phyloP scores from a whole-genome alignment of 441 rosid genomes.

The Gossypium lobatum region DNA sequence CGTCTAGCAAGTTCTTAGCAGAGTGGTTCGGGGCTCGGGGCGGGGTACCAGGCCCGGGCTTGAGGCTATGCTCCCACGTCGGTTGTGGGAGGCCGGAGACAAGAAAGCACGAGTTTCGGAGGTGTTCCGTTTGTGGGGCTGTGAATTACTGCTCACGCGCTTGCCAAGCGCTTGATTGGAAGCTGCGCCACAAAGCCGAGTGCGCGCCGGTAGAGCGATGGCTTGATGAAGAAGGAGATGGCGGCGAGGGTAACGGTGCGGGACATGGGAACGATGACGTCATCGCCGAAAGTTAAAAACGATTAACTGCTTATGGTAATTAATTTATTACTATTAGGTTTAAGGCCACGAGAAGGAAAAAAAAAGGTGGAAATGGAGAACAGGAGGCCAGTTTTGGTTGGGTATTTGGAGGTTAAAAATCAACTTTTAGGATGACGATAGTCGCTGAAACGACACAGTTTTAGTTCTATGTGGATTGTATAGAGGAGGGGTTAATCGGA shows the following conservation, averaged over 20 bases:
- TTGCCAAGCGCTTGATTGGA: constrained; percentile 95
- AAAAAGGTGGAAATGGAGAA: neutral
- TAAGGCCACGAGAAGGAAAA: neutral
- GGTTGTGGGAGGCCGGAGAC: constrained; percentile 93
- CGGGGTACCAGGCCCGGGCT: constrained; percentile 41
- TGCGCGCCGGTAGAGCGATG: constrained; percentile 70
- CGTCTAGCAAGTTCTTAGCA: constrained; percentile 56
- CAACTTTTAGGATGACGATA: neutral
- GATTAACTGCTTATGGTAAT: constrained; percentile 11
- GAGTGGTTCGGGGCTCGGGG: constrained; percentile 59
- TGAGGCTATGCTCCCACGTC: constrained; percentile 69
- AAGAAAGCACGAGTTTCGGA: constrained; percentile 77
- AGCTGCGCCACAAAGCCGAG: constrained; percentile 70
- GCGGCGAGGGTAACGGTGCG: constrained; percentile 34
- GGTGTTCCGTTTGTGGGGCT: constrained; percentile 87
- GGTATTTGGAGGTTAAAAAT: neutral
- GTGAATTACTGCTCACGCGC: constrained; percentile 95
- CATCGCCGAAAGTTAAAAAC: constrained; percentile 33
- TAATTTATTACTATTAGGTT: neutral
- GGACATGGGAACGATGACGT: constrained; percentile 24
- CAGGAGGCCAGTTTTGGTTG: constrained; percentile 18
- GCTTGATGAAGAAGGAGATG: constrained; percentile 48
- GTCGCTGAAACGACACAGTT: constrained; percentile 17
- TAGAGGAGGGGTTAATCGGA: constrained; percentile 24
- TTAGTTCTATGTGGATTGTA: constrained; percentile 26